Conservation (phyloP, 768 basidiomycete species). For the Mycena capillaripes region DNA sequence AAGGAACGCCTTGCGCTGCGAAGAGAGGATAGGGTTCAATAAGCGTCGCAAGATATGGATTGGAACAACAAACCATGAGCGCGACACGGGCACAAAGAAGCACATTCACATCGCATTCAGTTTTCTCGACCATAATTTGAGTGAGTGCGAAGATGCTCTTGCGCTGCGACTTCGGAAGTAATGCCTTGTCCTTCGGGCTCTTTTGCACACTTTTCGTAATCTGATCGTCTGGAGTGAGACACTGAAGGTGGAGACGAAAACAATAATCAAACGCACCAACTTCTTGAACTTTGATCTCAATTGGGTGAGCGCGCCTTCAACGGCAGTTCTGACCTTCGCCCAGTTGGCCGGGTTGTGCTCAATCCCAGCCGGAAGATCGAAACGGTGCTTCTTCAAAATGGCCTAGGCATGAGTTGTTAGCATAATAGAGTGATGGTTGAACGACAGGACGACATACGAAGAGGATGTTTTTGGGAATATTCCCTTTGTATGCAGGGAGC, state of each 20-base stretch:
- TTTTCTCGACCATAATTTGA: not conserved
- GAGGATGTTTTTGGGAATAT: not conserved
- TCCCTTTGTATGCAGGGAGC: constrained; percentile 12
- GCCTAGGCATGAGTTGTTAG: not conserved
- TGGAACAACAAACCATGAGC: not conserved
- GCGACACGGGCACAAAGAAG: constrained; percentile 4
- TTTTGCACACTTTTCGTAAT: not conserved
- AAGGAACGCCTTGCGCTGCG: not conserved
- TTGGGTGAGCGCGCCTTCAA: constrained; percentile 1
- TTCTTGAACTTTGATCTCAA: not conserved
- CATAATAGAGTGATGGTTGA: not conserved
- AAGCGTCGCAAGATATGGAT: too few relatives aligned
- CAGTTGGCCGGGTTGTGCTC: constrained; percentile 10
- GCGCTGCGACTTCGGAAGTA: not conserved
- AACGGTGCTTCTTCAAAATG: not conserved
- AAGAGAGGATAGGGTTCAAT: too few relatives aligned
- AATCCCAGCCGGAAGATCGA: not conserved
- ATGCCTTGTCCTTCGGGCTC: not conserved
- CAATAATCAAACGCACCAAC: not conserved
- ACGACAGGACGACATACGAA: not conserved
- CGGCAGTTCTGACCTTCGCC: not conserved
- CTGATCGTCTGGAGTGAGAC: not conserved
- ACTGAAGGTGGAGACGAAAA: not conserved
- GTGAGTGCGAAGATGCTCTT: constrained; percentile 8
- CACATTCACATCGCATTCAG: constrained; percentile 3